Base-by-base conservation (phyloP, 2,329 filamentous ascomycete species). In the Atkinsonella texensis region DNA sequence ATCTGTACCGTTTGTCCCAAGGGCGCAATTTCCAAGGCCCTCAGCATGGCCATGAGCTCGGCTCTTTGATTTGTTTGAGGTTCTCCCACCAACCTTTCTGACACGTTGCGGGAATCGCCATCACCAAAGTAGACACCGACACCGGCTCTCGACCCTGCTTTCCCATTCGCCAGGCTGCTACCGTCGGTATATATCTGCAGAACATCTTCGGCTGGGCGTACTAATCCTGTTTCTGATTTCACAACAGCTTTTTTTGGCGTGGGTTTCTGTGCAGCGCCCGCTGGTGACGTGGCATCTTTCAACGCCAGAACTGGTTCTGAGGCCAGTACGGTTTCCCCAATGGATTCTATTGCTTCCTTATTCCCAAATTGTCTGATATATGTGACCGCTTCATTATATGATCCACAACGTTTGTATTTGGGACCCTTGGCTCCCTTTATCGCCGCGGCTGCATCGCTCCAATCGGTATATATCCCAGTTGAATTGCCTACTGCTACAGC, bases 41-140 rank as follows among this genome's bases (percentile, higher is more conserved):
- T 85, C 32, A 87, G 74, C 56, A 97, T 85, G 8, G 89, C 93
- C 23, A 87, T 90, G 53, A 98, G 74, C 70, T 98, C 93, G n/a
- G 91, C 93, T 3, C 93, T 86, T 66, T 97, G 89, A 65, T 98
- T 98, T 1, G 93, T 97, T 68, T 97, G 93, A 10, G 76, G 74
- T 15, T 76, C 73, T 48, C 89, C 89, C 49, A 75, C 69, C 2
- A 96, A 77, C 4, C 83, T 81, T 67, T 94, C 89, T 12, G 87
- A 87, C 23, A 95, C 65, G 62, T 83, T 84, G 56, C 81, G 74
- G 31, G 68, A 56, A 61, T 85, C 82, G 2, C 65, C 65, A 17
- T 64, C 59, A 6, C 80, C 81, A 59, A 85, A 85, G 59, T 67
- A 85, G 31, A 85, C 81, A 23, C 82, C 82, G 1, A 84, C 70